Evolutionary conservation across 495 filamentous ascomycete genomes (phyloP), one percentile per base, ranked within the genome.

Genomic region (Penicilliopsis zonata): DNA sequence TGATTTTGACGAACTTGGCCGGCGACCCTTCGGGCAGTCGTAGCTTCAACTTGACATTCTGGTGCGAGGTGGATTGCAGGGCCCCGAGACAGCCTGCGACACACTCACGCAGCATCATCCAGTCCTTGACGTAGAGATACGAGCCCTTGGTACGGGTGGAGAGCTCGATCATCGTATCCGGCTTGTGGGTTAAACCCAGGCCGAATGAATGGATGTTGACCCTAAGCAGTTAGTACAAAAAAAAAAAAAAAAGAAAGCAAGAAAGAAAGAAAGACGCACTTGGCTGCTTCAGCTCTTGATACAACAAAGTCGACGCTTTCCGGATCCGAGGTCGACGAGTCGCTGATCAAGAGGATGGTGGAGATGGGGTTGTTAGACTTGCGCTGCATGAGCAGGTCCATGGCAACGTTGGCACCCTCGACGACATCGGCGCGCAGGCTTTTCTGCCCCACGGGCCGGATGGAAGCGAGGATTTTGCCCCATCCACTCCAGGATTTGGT

Each of bases 101-200:
- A 55, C 92, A 99, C 54, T 99, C 90, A 13, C 90, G 78, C 19
- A 99, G 69, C 87, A 95, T 96, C 90, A 96, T 99, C 90, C 90
- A 99, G 52, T 99, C 90, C 55, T 96, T 96, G 46, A 96, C 87
- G 47, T 96, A 99, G 4, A 86, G 87, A 46, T 95, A 99, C 12
- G 85, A 87, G 3, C 87, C 90, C 58, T 96, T 99, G 5, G 90
- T 99, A 32, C 88, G 73, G 18, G 84, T 87, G 4, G 92, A 95
- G 2, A 99, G 60, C 47, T 96, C 90, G 31, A 99, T 94, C 83
- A 99, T 92, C 0, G 86, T 95, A 50, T 96, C 92, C 4, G 90
- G 90, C 55, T 99, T 99, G 58, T 99, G 90, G 0, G 90, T 95
- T 57, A 94, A 71, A 16, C 90, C 90, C 21, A 99, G 72, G 26